These are phyloP conservation scores for Andrographis paniculata DNA, from an alignment of 305 asterid genomes.

Conservation along the genomic window DNA sequence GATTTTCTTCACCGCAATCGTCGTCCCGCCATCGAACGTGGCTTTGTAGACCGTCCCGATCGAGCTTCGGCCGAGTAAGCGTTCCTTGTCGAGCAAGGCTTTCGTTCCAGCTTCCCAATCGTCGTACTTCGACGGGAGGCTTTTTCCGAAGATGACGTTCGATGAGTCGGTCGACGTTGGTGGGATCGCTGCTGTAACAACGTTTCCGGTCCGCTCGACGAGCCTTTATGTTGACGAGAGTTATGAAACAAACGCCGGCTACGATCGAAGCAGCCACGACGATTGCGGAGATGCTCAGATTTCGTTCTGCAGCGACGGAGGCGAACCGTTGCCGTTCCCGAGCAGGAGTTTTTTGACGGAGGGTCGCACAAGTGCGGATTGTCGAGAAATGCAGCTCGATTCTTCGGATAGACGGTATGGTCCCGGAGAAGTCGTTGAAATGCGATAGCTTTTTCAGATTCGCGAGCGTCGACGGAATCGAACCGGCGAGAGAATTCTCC, in stretches of 20 bases:
- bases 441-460: slow-evolving; percentile 44
- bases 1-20: slow-evolving; percentile 83
- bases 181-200: slow-evolving; percentile 59
- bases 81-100: slow-evolving; percentile 84
- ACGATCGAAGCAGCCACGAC: slow-evolving; percentile 64
- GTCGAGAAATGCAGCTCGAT: slow-evolving; percentile 48
- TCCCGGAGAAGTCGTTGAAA: slow-evolving; percentile 65
- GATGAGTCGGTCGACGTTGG: slow-evolving; percentile 70
- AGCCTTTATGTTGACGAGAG: slow-evolving; percentile 61
- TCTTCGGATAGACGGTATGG: slow-evolving; percentile 51
- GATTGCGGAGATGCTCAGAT: slow-evolving; percentile 59
- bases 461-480: slow-evolving; percentile 55
- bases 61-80: slow-evolving; percentile 74
- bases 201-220: slow-evolving; percentile 39
- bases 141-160: slow-evolving; percentile 62
- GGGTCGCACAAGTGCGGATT: slow-evolving; percentile 74
- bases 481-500: slow-evolving; percentile 45
- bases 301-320: slow-evolving; percentile 32
- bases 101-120: slow-evolving; percentile 95
- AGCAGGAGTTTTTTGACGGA: slow-evolving; percentile 45
- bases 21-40: slow-evolving; percentile 59
- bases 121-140: slow-evolving; percentile 77
- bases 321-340: slow-evolving; percentile 10
- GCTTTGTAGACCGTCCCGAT: slow-evolving; percentile 79
- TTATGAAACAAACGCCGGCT: slow-evolving; percentile 57